phyloP scores from a whole-genome alignment of 768 basidiomycete genomes.

The Dendrothele bispora region DNA sequence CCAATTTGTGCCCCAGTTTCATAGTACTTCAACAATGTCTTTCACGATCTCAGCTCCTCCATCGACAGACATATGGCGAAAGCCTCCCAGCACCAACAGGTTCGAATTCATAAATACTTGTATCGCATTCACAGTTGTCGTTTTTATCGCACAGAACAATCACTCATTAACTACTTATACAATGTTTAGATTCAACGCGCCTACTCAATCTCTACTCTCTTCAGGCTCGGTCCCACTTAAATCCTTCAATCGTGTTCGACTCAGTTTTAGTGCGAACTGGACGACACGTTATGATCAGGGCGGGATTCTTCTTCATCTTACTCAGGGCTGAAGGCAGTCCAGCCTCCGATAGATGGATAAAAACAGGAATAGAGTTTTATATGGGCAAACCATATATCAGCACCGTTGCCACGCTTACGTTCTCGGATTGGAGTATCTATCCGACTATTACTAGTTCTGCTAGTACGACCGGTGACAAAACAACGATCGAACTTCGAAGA shows the following conservation, averaged over 20 bases:
- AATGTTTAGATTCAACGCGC: too few relatives aligned
- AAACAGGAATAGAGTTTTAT: slow-evolving; percentile 10
- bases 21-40: too few relatives aligned
- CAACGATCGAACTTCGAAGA: slow-evolving; percentile 8
- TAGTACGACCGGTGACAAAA: neutral
- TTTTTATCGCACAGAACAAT: too few relatives aligned
- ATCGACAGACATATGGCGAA: too few relatives aligned
- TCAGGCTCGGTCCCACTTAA: neutral
- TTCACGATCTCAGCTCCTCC: too few relatives aligned
- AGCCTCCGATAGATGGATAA: slow-evolving; percentile 6
- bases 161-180: too few relatives aligned
- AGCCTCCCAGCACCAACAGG: too few relatives aligned
- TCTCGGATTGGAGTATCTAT: slow-evolving; percentile 9
- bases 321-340: slow-evolving; percentile 1
- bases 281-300: slow-evolving; percentile 6
- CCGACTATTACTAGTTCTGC: neutral
- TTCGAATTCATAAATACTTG: too few relatives aligned
- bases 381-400: slow-evolving; percentile 8
- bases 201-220: too few relatives aligned
- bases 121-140: too few relatives aligned
- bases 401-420: slow-evolving; percentile 4
- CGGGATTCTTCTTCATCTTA: slow-evolving; percentile 2
- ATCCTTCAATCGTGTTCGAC: slow-evolving; percentile 1
- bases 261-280: slow-evolving; percentile 1
- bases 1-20: too few relatives aligned